A percentile compares a stretch with the other conserved stretches of the same genome.
phyloP scores from a whole-genome alignment of 495 filamentous ascomycete genomes.

The Penicillium daleae region DNA sequence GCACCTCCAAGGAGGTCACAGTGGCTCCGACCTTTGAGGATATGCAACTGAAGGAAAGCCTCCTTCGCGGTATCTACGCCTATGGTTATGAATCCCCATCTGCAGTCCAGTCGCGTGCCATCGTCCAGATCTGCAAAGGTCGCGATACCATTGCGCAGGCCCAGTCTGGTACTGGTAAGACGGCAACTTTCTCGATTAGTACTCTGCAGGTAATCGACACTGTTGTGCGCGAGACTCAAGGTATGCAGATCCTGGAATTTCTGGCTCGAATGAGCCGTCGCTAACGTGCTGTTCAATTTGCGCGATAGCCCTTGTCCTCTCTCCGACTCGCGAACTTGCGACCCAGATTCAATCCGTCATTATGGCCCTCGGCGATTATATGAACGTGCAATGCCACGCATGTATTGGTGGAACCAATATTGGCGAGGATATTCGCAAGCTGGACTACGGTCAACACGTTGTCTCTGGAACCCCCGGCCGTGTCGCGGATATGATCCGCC shows the following conservation, averaged over 20 bases:
- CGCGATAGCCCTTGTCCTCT: constrained; percentile 82
- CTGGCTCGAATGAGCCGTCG: background rate
- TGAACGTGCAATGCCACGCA: constrained; percentile 99
- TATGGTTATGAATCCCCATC: constrained; percentile 98
- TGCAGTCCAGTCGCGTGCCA: constrained; percentile 94
- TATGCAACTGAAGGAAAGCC: constrained; percentile 92
- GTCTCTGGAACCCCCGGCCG: constrained; percentile 95
- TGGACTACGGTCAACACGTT: constrained; percentile 95
- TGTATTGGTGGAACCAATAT: constrained; percentile 99
- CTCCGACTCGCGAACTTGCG: constrained; percentile 95
- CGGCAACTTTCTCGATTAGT: constrained; percentile 97
- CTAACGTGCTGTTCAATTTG: constrained; percentile 19
- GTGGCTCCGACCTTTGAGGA: constrained; percentile 76
- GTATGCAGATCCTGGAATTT: constrained; percentile 32
- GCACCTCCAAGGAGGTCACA: constrained; percentile 94
- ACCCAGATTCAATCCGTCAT: constrained; percentile 98
- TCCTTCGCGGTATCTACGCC: constrained; percentile 96
- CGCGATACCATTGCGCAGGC: constrained; percentile 98
- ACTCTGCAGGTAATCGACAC: constrained; percentile 94
- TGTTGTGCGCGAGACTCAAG: constrained; percentile 81
- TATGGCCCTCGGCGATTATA: constrained; percentile 97
- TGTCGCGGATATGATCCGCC: constrained; percentile 98
- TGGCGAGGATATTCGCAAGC: constrained; percentile 94
- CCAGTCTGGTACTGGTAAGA: constrained; percentile 99
- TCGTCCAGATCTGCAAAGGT: constrained; percentile 98